Base-by-base conservation (phyloP, 2,329 filamentous ascomycete genomes). In the Fusarium compactum region DNA sequence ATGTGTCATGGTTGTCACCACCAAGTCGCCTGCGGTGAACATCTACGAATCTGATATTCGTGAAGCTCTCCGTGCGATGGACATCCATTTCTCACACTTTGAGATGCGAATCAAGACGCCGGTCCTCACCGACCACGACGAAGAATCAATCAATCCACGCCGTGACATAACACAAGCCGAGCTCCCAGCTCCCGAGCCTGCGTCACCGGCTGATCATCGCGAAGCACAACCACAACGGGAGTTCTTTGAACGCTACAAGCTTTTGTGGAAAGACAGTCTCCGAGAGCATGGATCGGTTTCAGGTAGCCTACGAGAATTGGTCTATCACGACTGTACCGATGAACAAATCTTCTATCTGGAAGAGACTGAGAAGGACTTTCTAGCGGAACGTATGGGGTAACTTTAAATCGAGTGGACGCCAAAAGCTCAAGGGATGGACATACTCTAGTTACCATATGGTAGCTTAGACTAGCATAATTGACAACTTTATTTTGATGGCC, bases 241-340 rank as follows among this genome's bases (percentile, higher is more conserved):
- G 34, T 38, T 38, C 6, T 38, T 38, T 38, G 34, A 38, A n/a
- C 55, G 30, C 1, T 14, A 44, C 0, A 52, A 60, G 14, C 18
- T n/a, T 4, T 14, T 62, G 0, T 62, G 8, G 55, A 52, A 52
- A 3, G 41, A 4, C 0, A 44, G 6, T 0, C 45, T 60, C 0
- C 1, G 10, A 1, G 24, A 30, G 2, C 6, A 6, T 2, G 29
- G 30, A 2, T 11, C 4, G 0, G 30, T 60, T 5, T 25, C 58
- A 2, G 24, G 51, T 0, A 45, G 45, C 0, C 29, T 62, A 16
- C 58, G 59, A 0, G 9, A 8, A 4, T 45, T 62, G 2, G 30
- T 61, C 0, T 6, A 51, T 1, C 14, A 52, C 0, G 16, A 52
- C 14, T 60, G 56, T 1, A 32, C 40, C 0, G 3, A 16, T 0